Conservation (phyloP, 495 filamentous ascomycete genomes). For the Geoglossum glabrum region DNA sequence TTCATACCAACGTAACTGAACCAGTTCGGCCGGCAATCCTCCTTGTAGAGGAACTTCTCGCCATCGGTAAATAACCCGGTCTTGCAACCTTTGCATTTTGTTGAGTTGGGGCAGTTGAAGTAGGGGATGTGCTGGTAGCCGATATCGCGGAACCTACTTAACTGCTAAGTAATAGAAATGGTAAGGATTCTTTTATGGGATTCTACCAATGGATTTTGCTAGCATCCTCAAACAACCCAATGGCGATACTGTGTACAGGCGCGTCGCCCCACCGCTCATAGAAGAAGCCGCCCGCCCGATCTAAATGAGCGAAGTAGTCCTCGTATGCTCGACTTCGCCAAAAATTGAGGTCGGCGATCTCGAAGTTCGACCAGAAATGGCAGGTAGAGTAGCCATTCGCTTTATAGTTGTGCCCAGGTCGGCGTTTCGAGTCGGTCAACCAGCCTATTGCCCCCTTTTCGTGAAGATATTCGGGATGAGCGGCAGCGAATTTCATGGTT, state of each 20-base stretch:
- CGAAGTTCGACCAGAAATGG: slow-evolving; percentile 99
- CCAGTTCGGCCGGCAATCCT: slow-evolving; percentile 92
- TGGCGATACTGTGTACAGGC: slow-evolving; percentile 87
- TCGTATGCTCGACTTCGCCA: slow-evolving; percentile 84
- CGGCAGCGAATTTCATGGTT: slow-evolving; percentile 68
- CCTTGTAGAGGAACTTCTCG: slow-evolving; percentile 59
- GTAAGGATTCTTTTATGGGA: neutral
- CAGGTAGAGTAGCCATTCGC: slow-evolving; percentile 96
- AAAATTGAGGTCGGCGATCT: slow-evolving; percentile 89
- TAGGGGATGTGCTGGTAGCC: slow-evolving; percentile 98
- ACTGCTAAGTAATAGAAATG: neutral
- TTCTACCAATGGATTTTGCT: slow-evolving; percentile 80
- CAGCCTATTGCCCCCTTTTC: slow-evolving; percentile 72
- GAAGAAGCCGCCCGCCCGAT: slow-evolving; percentile 90
- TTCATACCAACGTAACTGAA: slow-evolving; percentile 84
- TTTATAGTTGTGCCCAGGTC: slow-evolving; percentile 58
- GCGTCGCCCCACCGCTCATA: slow-evolving; percentile 99
- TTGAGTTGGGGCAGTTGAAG: slow-evolving; percentile 93
- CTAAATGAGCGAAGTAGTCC: slow-evolving; percentile 90
- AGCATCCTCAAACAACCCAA: slow-evolving; percentile 81
- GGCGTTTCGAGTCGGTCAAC: slow-evolving; percentile 55
- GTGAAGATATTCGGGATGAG: slow-evolving; percentile 64
- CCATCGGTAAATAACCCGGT: slow-evolving; percentile 78
- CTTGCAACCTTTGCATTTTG: slow-evolving; percentile 78
- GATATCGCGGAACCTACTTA: slow-evolving; percentile 85